Evolutionary conservation across 345 rosid species (phyloP), one percentile per base, ranked within the genome.

Genomic region (Diplotaxis tenuifolia): DNA sequence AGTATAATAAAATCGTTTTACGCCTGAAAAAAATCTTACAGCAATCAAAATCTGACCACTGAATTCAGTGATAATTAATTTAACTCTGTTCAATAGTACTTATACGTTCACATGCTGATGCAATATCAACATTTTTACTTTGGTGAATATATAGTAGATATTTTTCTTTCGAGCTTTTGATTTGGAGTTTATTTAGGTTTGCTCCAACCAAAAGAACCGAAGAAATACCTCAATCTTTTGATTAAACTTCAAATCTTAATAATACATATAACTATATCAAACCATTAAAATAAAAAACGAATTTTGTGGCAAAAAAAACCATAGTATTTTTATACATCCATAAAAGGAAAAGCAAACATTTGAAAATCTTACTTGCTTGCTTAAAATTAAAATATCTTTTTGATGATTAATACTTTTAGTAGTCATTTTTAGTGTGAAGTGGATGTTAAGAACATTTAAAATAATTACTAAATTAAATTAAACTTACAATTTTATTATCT

Each of bases 41-140:
- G 19, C 54, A 16, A 47, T 28, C 45, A 42, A 20, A 36, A 27
- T 7, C 74, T 68, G 74, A 42, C 16, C 49, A 68, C 36, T 18
- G 65, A 34, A 49, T 34, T 53, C 74, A 62, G 69, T 40, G 50
- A 32, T 11, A 68, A 52, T 68, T 27, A 61, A 68, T 68, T 67
- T 36, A 38, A 61, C 49, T 50, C 32, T 36, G 61, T 34, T 57
- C 40, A 58, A 0, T 66, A 28, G 73, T 67, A 47, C 20, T n/a
- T n/a, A n/a, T n/a, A 45, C 52, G 15, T 45, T 45, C 50, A 15
- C 12, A 19, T 7, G 22, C 12, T 16, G n/a, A 22, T 10, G 40
- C 3, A 31, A 50, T 57, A 67, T 67, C 67, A 49, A 42, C 61
- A 74, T 27, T 55, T 57, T 65, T 56, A 65, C 60, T 45, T 56